Conservation (phyloP, 2,329 filamentous ascomycete genomes). For the Talaromyces sp. region DNA sequence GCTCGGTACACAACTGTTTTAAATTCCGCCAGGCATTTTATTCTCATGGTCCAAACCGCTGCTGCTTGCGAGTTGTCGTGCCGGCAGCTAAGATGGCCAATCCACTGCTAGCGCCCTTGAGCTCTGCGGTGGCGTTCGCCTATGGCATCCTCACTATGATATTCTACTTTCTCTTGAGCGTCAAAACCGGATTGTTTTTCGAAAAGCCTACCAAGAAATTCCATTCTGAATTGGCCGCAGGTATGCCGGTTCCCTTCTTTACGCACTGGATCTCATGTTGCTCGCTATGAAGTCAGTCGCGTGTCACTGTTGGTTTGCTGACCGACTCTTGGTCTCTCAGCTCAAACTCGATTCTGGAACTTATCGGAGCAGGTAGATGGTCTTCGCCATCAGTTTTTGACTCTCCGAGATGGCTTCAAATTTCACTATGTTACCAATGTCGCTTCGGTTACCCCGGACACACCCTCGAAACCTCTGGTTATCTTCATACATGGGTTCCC, state of each 20-base stretch:
- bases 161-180: constrained; percentile 25
- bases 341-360: constrained; percentile 50
- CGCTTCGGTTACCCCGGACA: constrained; percentile 17
- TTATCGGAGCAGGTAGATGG: constrained; percentile 43
- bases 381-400: constrained; percentile 49
- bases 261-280: neutral
- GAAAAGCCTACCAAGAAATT: constrained; percentile 33
- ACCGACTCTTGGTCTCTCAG: constrained; percentile 26
- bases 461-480: constrained; percentile 35
- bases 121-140: constrained; percentile 15
- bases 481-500: constrained; percentile 58
- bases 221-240: constrained; percentile 33
- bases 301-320: neutral
- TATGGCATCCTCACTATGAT: constrained; percentile 34
- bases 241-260: constrained; percentile 21
- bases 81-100: constrained; percentile 17
- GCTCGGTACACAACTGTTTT: neutral
- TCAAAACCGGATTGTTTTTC: constrained; percentile 33
- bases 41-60: neutral
- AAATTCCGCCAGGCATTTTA: neutral
- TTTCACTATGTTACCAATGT: constrained; percentile 52
- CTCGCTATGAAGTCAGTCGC: neutral
- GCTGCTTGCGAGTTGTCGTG: neutral
- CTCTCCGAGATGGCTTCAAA: constrained; percentile 43
- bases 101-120: constrained; percentile 15